Conservation (phyloP, 1,139 yeast species). For the Fermentozyma sake region DNA sequence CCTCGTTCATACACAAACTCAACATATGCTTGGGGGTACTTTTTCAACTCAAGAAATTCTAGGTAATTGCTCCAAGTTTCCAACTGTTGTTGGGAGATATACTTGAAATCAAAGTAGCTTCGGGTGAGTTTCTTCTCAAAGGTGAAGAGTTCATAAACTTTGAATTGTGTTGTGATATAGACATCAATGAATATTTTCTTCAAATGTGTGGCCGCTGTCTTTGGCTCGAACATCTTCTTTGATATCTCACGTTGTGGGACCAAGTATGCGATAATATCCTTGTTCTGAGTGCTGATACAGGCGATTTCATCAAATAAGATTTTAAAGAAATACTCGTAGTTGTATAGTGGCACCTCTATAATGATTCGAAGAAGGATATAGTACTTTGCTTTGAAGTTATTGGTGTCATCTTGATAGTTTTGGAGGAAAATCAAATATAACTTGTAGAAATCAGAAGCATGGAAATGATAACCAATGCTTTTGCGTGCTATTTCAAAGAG, state of each 20-base stretch:
- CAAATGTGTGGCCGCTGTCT: slow-evolving; percentile 24
- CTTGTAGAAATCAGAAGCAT: slow-evolving; percentile 73
- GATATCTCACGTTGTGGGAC: slow-evolving; percentile 18
- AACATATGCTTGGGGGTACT: slow-evolving; percentile 25
- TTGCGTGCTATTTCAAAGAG: slow-evolving; percentile 61
- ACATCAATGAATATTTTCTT: slow-evolving; percentile 47
- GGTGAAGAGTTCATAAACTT: slow-evolving; percentile 55
- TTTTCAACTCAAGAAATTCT: slow-evolving; percentile 44
- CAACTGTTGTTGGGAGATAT: slow-evolving; percentile 41
- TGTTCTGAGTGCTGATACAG: slow-evolving; percentile 22
- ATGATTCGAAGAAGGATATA: slow-evolving; percentile 53
- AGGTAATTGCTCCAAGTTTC: slow-evolving; percentile 60
- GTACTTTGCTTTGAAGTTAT: slow-evolving; percentile 29
- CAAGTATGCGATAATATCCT: slow-evolving; percentile 14
- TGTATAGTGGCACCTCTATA: slow-evolving; percentile 72
- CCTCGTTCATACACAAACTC: slow-evolving; percentile 54
- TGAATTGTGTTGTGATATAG: slow-evolving; percentile 58
- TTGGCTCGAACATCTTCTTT: slow-evolving; percentile 11
- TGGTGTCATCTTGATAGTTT: slow-evolving; percentile 31
- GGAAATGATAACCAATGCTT: slow-evolving; percentile 68
- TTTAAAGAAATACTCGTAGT: slow-evolving; percentile 58
- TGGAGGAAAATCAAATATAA: slow-evolving; percentile 55
- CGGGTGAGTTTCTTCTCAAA: slow-evolving; percentile 55
- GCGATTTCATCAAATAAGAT: slow-evolving; percentile 39
- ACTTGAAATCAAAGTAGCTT: slow-evolving; percentile 48